phyloP scores from a whole-genome alignment of 1,139 yeast species.

The Hanseniaspora uvarum region DNA sequence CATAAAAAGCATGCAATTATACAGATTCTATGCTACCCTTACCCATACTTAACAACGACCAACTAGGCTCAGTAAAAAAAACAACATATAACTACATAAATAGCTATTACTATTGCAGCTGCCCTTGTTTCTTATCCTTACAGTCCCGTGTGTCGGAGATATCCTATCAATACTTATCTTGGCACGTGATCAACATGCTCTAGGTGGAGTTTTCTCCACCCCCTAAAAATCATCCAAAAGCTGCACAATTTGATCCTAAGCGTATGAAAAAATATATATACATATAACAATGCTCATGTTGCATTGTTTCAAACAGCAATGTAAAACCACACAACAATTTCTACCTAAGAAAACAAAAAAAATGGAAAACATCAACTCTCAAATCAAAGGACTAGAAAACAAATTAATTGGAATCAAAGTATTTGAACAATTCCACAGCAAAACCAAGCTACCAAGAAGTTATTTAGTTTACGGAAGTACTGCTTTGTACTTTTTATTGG shows the following conservation, averaged over 20 bases:
- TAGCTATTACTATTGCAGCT: too few species aligned
- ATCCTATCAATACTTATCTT: too few species aligned
- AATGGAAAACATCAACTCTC: slow-evolving; percentile 13
- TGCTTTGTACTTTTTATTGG: slow-evolving; percentile 57
- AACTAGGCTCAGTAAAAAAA: too few species aligned
- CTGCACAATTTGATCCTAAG: not conserved
- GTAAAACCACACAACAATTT: not conserved
- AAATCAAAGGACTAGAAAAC: slow-evolving; percentile 8
- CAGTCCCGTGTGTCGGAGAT: too few species aligned
- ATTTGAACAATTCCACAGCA: slow-evolving; percentile 49
- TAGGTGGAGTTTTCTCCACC: not conserved
- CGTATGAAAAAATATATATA: not conserved
- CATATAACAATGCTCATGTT: not conserved
- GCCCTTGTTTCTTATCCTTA: too few species aligned
- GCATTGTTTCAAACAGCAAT: not conserved
- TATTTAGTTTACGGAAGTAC: slow-evolving; percentile 64
- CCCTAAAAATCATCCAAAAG: not conserved
- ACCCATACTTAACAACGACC: too few species aligned
- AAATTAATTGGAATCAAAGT: slow-evolving; percentile 36
- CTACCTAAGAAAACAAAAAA: not conserved
- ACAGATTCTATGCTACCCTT: too few species aligned
- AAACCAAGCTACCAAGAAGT: slow-evolving; percentile 73
- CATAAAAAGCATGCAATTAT: too few species aligned
- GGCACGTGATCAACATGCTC: not conserved
- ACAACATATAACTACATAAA: too few species aligned